A percentile compares a stretch with the other conserved stretches of the same genome.
phyloP scores from a whole-genome alignment of 345 rosid genomes.

The Kandelia obovata region DNA sequence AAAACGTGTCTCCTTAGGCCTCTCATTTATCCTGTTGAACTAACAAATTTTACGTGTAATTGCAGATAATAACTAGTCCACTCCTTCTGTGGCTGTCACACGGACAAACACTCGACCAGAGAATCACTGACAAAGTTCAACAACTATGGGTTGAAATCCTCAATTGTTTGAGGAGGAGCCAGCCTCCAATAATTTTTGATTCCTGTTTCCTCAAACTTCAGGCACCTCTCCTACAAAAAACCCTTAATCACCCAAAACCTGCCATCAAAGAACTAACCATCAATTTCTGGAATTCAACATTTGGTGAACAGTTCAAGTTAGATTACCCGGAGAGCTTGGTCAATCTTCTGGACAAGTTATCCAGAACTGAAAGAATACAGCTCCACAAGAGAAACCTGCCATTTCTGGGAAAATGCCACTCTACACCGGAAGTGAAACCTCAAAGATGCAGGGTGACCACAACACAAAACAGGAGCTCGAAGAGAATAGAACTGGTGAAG shows the following conservation, averaged over 20 bases:
- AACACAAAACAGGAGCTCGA: conserved; percentile 34
- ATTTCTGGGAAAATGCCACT: conserved; percentile 19
- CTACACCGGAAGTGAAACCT: conserved; percentile 6
- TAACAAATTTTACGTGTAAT: background rate
- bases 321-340: conserved; percentile 47
- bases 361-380: conserved; percentile 40
- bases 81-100: conserved; percentile 40
- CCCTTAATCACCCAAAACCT: conserved; percentile 38
- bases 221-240: conserved; percentile 44
- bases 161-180: conserved; percentile 39
- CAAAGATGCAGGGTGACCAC: conserved; percentile 33
- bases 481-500: conserved; percentile 35
- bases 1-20: background rate
- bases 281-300: conserved; percentile 48
- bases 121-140: conserved; percentile 29
- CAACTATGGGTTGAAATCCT: conserved; percentile 42
- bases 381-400: conserved; percentile 32
- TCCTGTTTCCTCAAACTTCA: conserved; percentile 45
- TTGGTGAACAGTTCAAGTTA: conserved; percentile 35
- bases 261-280: conserved; percentile 38
- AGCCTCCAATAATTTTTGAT: conserved; percentile 36
- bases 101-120: conserved; percentile 22
- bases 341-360: conserved; percentile 44
- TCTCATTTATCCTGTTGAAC: background rate
- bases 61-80: conserved; percentile 39